Evolutionary conservation across 2,329 filamentous ascomycete genomes (phyloP).

Genomic region (Ceratocystis cubensis): DNA sequence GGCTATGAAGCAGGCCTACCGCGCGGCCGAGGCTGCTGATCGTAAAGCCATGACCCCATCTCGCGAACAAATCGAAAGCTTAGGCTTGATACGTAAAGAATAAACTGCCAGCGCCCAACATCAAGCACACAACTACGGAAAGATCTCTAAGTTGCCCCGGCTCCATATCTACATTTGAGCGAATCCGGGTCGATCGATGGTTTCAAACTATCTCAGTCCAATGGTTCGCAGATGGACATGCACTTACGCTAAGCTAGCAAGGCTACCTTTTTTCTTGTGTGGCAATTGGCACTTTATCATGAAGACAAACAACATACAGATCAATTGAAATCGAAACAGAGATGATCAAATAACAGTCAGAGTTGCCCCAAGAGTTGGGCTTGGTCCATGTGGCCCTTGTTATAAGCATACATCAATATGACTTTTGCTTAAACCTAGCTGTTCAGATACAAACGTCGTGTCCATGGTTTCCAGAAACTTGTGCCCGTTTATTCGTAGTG

Average conservation of each 20-base stretch:
- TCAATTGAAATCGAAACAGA: constrained; percentile 13
- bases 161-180: not conserved
- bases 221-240: no score
- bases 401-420: constrained; percentile 17
- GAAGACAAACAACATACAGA: constrained; percentile 8
- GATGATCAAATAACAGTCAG: constrained; percentile 23
- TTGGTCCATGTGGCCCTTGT: constrained; percentile 17
- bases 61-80: constrained; percentile 75
- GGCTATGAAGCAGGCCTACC: constrained; percentile 72
- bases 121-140: not conserved
- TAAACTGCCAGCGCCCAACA: constrained; percentile 45
- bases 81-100: constrained; percentile 73
- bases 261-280: not conserved
- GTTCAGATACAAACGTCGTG: not conserved
- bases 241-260: not conserved
- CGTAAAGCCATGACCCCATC: constrained; percentile 63
- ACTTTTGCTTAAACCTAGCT: constrained; percentile 14
- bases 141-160: not conserved
- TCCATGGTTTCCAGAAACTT: not conserved
- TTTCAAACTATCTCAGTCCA: not conserved
- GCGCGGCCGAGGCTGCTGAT: constrained; percentile 53
- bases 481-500: not conserved
- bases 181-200: not conserved
- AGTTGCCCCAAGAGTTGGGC: constrained; percentile 20
- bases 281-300: constrained; percentile 6